These are phyloP conservation scores for Tremella yokohamensis DNA, from an alignment of 768 basidiomycete genomes.

Conservation along the genomic window DNA sequence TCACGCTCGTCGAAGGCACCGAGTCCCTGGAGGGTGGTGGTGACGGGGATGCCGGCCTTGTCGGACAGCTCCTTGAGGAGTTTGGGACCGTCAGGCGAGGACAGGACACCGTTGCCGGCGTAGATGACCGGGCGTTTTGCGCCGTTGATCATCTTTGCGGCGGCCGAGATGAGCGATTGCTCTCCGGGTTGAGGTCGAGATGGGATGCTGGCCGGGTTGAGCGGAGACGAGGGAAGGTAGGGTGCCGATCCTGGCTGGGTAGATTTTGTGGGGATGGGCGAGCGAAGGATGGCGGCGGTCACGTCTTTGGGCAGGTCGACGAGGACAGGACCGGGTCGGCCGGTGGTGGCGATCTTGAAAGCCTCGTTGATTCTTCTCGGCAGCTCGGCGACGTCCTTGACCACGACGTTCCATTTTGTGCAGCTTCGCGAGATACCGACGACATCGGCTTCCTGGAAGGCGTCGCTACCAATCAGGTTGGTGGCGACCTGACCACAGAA, in stretches of 20 bases:
- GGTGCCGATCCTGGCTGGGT: slow-evolving; percentile 74
- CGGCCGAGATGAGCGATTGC: slow-evolving; percentile 66
- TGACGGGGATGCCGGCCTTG: slow-evolving; percentile 91
- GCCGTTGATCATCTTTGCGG: slow-evolving; percentile 85
- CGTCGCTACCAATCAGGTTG: slow-evolving; percentile 96
- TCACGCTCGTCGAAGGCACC: slow-evolving; percentile 92
- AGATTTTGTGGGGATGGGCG: slow-evolving; percentile 76
- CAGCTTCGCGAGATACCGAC: slow-evolving; percentile 94
- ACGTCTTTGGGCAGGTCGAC: slow-evolving; percentile 99
- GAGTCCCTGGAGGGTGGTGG: slow-evolving; percentile 91
- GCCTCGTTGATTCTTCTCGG: slow-evolving; percentile 97
- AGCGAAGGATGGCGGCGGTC: slow-evolving; percentile 83
- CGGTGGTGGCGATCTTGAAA: slow-evolving; percentile 97
- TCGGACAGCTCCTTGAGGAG: slow-evolving; percentile 74
- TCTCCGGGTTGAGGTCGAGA: slow-evolving; percentile 61
- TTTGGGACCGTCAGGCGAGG: slow-evolving; percentile 73
- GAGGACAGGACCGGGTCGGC: slow-evolving; percentile 93
- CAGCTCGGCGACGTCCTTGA: slow-evolving; percentile 91
- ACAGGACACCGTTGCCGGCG: slow-evolving; percentile 84
- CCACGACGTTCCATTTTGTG: slow-evolving; percentile 99
- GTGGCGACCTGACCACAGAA: slow-evolving; percentile 99
- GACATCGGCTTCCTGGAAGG: slow-evolving; percentile 97
- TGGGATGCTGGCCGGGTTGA: slow-evolving; percentile 52
- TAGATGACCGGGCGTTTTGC: slow-evolving; percentile 89
- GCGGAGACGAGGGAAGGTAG: slow-evolving; percentile 49